Base-by-base conservation (phyloP, 177 flowering plant genomes). In the Telopea speciosissima region DNA sequence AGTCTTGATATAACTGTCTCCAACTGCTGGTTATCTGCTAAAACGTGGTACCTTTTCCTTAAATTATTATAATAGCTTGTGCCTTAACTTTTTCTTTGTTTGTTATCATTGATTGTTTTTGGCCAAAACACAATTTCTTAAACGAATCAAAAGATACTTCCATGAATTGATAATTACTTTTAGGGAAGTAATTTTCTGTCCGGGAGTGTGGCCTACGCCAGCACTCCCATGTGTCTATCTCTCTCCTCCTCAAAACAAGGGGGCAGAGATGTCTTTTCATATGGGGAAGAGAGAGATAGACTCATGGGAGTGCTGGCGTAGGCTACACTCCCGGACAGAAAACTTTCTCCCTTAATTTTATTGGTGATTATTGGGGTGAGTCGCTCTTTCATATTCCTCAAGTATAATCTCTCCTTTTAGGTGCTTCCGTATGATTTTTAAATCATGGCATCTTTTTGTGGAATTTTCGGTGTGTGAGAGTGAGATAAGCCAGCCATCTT, bases 401-500 rank as follows among this genome's bases (percentile, higher is more conserved):
- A 70, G 17, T 70, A 21, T 62, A 45, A 63, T 63, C 31, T 19
- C 28, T 59, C 62, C 22, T 72, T 25, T 24, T 75, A 93, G 98
- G 91, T 85, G 88, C 74, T 77, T 92, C 85, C 93, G 91, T n/a
- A 63, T 59, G 22, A 75, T 89, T 65, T 81, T 83, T 76, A 75
- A 84, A 68, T 87, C 87, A 13, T 86, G 90, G 92, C 62, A 70
- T 33, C 33, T 69, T 25, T 89, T 90, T 71, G 75, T 83, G 68
- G 84, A 83, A 69, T 85, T 85, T 77, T 78, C 81, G 1, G 26
- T 65, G 44, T 28, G 23, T 44, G 76, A 61, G 9, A 66, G 75
- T 75, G 63, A 59, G 70, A 21, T 28, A 58, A 74, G 42, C 70
- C 78, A n/a, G 65, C 44, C 80, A 59, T 67, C 68, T 63, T 23